These are phyloP conservation scores for Monosporascus sp. DNA, from an alignment of 2,329 filamentous ascomycete species.

Conservation along the genomic window DNA sequence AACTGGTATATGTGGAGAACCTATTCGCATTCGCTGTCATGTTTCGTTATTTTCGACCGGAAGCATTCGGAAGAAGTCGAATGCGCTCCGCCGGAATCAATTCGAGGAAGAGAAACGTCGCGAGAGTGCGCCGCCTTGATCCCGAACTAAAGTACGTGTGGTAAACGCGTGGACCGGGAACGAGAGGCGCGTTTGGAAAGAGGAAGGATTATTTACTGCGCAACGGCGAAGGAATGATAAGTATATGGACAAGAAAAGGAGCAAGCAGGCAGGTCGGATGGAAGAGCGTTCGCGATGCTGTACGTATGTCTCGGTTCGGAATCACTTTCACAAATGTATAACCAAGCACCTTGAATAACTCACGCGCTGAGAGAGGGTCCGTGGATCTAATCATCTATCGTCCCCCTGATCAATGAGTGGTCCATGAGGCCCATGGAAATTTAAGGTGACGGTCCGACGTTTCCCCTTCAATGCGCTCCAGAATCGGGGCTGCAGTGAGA, in stretches of 20 bases:
- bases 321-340: not conserved
- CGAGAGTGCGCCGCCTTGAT: not conserved
- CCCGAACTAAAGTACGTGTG: not conserved
- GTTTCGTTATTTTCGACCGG: slow-evolving; percentile 16
- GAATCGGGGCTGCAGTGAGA: not conserved
- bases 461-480: not conserved
- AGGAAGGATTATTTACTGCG: not conserved
- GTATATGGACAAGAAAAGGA: no score
- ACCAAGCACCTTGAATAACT: no score
- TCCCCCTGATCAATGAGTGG: not conserved
- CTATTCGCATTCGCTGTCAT: slow-evolving; percentile 52
- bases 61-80: slow-evolving; percentile 16
- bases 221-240: no score
- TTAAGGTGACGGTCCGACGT: not conserved
- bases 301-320: not conserved
- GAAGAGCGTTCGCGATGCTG: not conserved
- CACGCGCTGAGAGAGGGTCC: no score
- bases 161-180: not conserved
- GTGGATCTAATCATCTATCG: no score
- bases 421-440: not conserved
- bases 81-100: slow-evolving; percentile 1
- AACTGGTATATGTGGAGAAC: slow-evolving; percentile 54
- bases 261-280: not conserved
- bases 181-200: not conserved
- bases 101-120: not conserved